Base-by-base conservation (phyloP, 495 filamentous ascomycete species). In the Aspergillus funiculosus region DNA sequence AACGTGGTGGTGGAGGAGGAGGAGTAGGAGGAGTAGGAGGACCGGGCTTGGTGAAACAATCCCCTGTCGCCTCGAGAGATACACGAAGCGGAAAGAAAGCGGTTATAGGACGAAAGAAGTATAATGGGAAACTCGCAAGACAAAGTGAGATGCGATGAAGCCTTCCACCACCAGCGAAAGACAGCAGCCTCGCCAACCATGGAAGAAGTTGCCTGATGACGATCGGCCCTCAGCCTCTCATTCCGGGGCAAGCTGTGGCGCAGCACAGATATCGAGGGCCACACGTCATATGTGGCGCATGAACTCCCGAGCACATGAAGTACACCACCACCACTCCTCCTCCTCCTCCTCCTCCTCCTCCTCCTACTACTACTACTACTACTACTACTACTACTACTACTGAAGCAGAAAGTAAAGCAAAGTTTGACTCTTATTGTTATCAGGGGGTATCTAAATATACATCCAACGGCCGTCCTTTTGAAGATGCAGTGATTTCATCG, bases 371-470 rank as follows among this genome's bases (percentile, higher is more conserved):
- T n/a, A n/a, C n/a, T n/a, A n/a, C n/a, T n/a, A n/a, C n/a, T n/a
- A n/a, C n/a, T n/a, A n/a, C n/a, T n/a, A 13, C 4, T 19, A n/a
- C 24, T 41, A 1, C 22, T 22, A 5, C 14, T 39, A 4, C 21
- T 14, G 10, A 41, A 27, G 6, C 31, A 24, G 14, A 22, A 29
- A 28, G 15, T 15, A 29, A 25, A 13, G 7, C 2, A 42, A 43
- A 24, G 18, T 8, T n/a, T 18, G 38, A 40, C 27, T 39, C 44
- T 41, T 38, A 45, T 20, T 40, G 36, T 24, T 50, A 34, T 52
- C 48, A 56, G 49, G 36, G 56, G 56, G 56, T 59, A 59, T 59
- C 56, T 59, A 59, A 50, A 53, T 52, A 47, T 59, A 59, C 56
- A 58, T 46, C 25, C 26, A 28, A 46, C 32, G 45, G 22, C 43